Evolutionary conservation across 306 rosid species (phyloP), one percentile per base, ranked within the genome.

Genomic region (Malus sieversii): DNA sequence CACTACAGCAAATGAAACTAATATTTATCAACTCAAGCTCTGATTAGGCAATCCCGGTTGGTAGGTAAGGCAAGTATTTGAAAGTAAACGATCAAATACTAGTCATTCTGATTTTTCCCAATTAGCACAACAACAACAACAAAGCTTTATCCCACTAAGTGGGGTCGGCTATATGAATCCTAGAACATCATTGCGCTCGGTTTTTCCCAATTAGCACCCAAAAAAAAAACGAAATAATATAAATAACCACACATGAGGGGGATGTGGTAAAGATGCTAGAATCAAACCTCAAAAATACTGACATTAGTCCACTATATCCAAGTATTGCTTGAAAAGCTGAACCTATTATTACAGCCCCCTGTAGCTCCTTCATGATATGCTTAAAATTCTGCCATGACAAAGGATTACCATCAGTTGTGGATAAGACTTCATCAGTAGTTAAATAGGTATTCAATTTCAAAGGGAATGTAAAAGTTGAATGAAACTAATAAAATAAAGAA

Each of bases 341-440:
- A 70, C 90, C 91, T 74, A 92, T 89, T 73, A 96, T 96, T 84
- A 92, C 74, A 75, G 98, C 97, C 70, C 99, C 99, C 85, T 96
- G 99, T 77, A 96, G 87, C 89, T 96, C 97, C 89, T 89, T 96
- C 99, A 96, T 96, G 82, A 92, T 85, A 79, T 92, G 99, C 86
- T 82, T 89, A 83, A 92, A 96, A 84, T 90, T 96, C 99, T 96
- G 90, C 81, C 6, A 75, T 72, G 76, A 80, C 6, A 77, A 78
- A 19, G 30, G 51, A 80, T 0, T 46, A 27, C 69, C 16, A 19
- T 14, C n/a, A 20, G 69, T 62, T 52, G n/a, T 25, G 58, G 3
- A 33, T 12, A 71, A 19, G 33, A 57, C 11, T 44, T 65, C 63
- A 29, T 30, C 14, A 20, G 15, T 10, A 35, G 18, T 35, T 46